These are phyloP conservation scores for Casuarina glauca DNA, from an alignment of 306 rosid species.

Conservation along the genomic window DNA sequence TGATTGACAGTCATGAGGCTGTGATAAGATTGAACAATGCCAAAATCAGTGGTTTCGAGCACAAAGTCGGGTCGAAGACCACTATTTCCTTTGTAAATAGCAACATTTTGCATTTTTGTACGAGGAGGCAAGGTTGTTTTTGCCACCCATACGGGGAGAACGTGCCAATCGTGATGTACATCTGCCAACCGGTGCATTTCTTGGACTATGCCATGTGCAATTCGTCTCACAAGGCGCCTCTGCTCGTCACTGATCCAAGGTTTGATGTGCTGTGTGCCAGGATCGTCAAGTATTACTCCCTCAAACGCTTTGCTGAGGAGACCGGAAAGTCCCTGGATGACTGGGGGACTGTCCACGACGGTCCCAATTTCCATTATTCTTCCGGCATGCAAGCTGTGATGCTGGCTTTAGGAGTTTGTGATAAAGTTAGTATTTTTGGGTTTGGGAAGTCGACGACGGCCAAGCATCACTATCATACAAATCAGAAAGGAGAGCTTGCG, in stretches of 20 bases:
- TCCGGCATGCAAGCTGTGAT: slow-evolving; percentile 97
- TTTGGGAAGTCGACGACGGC: slow-evolving; percentile 80
- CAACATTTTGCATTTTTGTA: slow-evolving; percentile 84
- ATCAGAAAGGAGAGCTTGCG: slow-evolving; percentile 85
- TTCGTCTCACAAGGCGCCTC: slow-evolving; percentile 63
- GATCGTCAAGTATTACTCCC: slow-evolving; percentile 88
- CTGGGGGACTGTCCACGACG: slow-evolving; percentile 80
- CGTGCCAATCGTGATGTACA: slow-evolving; percentile 80
- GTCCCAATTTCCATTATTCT: slow-evolving; percentile 76
- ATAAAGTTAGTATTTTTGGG: slow-evolving; percentile 76
- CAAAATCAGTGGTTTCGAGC: slow-evolving; percentile 44
- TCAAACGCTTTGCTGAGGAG: slow-evolving; percentile 71
- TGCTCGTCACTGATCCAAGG: slow-evolving; percentile 79
- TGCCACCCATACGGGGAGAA: slow-evolving; percentile 83
- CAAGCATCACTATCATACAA: slow-evolving; percentile 91
- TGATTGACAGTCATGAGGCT: slow-evolving; percentile 71
- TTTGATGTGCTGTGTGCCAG: slow-evolving; percentile 72
- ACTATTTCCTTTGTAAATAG: slow-evolving; percentile 86
- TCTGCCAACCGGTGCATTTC: slow-evolving; percentile 90
- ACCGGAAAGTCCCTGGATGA: slow-evolving; percentile 65
- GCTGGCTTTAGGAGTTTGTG: slow-evolving; percentile 91
- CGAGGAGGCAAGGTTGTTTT: slow-evolving; percentile 75
- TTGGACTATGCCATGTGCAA: slow-evolving; percentile 80
- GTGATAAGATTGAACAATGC: slow-evolving; percentile 93
- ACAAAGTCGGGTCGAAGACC: slow-evolving; percentile 81